Evolutionary conservation across 2,329 filamentous ascomycete genomes (phyloP), one percentile per base, ranked within the genome.

Genomic region (Neurospora sp.): DNA sequence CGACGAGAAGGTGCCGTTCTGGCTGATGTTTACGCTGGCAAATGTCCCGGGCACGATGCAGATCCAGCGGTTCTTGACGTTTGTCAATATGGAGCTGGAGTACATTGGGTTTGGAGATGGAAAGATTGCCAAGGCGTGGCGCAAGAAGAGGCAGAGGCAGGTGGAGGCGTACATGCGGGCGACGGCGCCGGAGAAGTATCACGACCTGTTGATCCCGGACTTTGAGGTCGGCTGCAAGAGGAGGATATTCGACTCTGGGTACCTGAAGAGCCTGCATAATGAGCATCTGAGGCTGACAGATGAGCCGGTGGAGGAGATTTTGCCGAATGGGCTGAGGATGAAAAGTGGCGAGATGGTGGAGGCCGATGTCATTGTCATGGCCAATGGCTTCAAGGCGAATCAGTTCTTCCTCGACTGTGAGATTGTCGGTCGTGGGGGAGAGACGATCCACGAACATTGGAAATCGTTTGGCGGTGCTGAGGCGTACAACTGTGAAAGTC

Each of bases 191-290:
- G 79, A 83, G 67, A 85, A 88, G 77, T 91, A 90, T 71, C 85
- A 87, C 72, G 84, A 88, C 38, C 81, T 88, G 6, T 76, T 91
- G 41, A 87, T 87, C 0, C 89, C 89, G 0, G 83, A 90, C 67
- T 91, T 88, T 70, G 82, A 84, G 65, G 77, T 89, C 15, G 87
- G 88, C 1, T 90, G 88, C 79, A 91, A 90, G 78, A 80, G 89
- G n/a, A 82, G 87, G 15, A 85, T 91, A 69, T 85, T 85, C 68
- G 87, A 90, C 70, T 81, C 83, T 2, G 81, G 81, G 1, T 91
- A 89, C 80, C 82, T 88, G 23, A 74, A 80, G 15, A 80, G 82
- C 52, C 77, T 91, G 43, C 80, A 87, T 43, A 77, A 83, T 3
- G 78, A 83, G 0, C 87, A 87, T 8, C 37, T 83, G 6, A 77